Conservation (phyloP, 192 early-diverging fungal genomes). For the Globomyces pollinis-pini region DNA sequence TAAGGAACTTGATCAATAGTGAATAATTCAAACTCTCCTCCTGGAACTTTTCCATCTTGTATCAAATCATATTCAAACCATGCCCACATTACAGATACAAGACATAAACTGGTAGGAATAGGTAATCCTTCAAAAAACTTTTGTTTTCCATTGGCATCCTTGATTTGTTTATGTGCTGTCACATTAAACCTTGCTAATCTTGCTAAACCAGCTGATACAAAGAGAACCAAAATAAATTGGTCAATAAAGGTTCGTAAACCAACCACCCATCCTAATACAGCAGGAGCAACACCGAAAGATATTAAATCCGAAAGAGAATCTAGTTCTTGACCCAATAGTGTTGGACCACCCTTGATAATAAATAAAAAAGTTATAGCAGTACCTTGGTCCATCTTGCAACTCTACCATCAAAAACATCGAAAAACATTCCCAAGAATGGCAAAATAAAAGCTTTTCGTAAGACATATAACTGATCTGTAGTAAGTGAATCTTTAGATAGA, state of each 20-base stretch:
- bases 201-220: constrained; percentile 63
- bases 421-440: neutral
- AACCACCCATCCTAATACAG: constrained; percentile 72
- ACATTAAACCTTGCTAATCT: constrained; percentile 84
- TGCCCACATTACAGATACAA: constrained; percentile 2
- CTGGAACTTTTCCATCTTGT: neutral
- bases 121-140: constrained; percentile 85
- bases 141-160: constrained; percentile 70
- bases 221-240: constrained; percentile 66
- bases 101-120: constrained; percentile 56
- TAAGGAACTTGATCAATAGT: neutral
- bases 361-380: too few species aligned
- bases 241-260: constrained; percentile 81
- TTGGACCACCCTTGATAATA: neutral
- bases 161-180: constrained; percentile 69
- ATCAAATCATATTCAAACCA: neutral
- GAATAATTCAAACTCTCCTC: neutral
- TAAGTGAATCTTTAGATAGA: too few species aligned
- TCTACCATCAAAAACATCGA: constrained; percentile 4
- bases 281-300: constrained; percentile 73
- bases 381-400: neutral
- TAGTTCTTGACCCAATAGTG: constrained; percentile 74
- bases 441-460: neutral
- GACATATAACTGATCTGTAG: neutral
- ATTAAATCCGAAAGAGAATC: constrained; percentile 85